Conservation (phyloP, 805 yeast species). For the Tetrapisispora phaffii region DNA sequence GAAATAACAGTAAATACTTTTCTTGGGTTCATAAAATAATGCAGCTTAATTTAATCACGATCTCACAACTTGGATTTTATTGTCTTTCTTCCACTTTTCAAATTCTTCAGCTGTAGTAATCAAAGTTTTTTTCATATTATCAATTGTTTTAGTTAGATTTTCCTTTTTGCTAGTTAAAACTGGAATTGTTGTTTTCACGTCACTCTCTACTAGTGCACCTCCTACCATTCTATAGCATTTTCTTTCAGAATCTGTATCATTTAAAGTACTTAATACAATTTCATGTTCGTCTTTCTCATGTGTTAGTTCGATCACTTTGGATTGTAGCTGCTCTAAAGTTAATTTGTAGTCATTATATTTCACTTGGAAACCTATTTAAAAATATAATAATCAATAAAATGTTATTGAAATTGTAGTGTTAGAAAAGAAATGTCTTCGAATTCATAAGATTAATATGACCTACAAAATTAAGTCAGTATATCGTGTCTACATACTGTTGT, state of each 20-base stretch:
- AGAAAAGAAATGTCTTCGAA: neutral
- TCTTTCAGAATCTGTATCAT: constrained; percentile 46
- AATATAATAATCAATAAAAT: neutral
- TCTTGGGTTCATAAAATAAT: too few relatives aligned
- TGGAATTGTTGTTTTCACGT: constrained; percentile 66
- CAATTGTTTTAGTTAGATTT: constrained; percentile 32
- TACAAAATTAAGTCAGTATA: too few relatives aligned
- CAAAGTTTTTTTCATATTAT: constrained; percentile 25
- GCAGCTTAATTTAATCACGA: constrained; percentile 9
- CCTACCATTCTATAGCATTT: constrained; percentile 91
- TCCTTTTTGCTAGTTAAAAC: constrained; percentile 46
- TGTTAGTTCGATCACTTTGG: constrained; percentile 40
- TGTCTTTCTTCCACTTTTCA: constrained; percentile 29
- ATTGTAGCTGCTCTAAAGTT: constrained; percentile 36
- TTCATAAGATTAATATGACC: too few relatives aligned
- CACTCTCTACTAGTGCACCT: constrained; percentile 77
- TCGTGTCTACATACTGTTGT: neutral
- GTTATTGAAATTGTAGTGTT: neutral
- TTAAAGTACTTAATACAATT: constrained; percentile 51
- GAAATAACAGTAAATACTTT: too few relatives aligned
- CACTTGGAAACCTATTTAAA: constrained; percentile 31
- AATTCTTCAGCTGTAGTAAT: constrained; percentile 24
- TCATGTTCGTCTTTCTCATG: constrained; percentile 40
- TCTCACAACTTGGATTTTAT: constrained; percentile 28
- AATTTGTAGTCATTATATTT: constrained; percentile 45